Evolutionary conservation across 192 early-diverging fungal genomes (phyloP), one percentile per base, ranked within the genome.

Genomic region (Rhizophagus clarus): DNA sequence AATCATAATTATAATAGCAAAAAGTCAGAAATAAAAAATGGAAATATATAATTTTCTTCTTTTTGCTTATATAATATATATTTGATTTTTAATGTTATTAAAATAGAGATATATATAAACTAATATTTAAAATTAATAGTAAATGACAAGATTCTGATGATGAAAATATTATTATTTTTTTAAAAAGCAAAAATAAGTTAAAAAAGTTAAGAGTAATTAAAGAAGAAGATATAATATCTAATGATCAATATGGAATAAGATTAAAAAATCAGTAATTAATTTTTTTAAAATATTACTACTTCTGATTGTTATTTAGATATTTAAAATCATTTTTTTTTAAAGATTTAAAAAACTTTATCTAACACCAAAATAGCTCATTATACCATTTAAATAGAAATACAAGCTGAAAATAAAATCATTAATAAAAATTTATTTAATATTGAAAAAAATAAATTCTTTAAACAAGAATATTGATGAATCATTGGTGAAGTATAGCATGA

Each of bases 81-180:
- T 56, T 22, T 5, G 51, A 56, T 56, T 56, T 5, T 22, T 7
- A 56, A 56, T 22, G 20, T 4, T 2, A 15, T 56, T 56, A 15
- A 20, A 22, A 22, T 56, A 56, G 51, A 56, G 17, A 45, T 0
- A 12, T 12, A 45, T 12, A 45, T 45, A 11, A 45, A 45, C 42
- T 11, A 4, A 45, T 45, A 45, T 11, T 45, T 12, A 20, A 5
- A 56, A 22, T 56, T 56, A 20, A 56, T 32, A 76, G 92, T 0
- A 95, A 91, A 26, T 98, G 96, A 95, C 82, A 87, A 9, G 96
- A 98, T 77, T 90, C 92, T 4, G 93, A 94, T 67, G 95, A 93
- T 70, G 89, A 92, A 64, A 83, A 90, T 49, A 81, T 92, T 4
- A 81, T 83, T 17, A 91, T 99, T 5, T 91, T 95, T 14, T 88